Evolutionary conservation across 2,329 filamentous ascomycete species (phyloP).

Genomic region (Trichoderma atroviride): DNA sequence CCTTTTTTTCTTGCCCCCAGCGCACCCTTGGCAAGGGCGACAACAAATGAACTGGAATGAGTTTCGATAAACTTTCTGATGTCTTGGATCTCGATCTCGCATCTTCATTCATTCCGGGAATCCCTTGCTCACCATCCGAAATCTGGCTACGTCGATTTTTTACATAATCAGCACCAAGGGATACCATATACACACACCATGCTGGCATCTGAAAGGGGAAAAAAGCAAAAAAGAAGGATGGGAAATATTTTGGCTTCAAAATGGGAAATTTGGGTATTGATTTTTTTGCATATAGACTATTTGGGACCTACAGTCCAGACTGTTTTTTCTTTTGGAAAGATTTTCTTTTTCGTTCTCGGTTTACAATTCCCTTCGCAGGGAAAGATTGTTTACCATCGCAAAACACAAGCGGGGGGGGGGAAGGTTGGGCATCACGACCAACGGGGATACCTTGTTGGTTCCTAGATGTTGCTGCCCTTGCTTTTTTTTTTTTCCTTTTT

Average conservation of each 20-base stretch:
- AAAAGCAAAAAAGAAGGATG: conserved; percentile 12
- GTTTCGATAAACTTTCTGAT: conserved; percentile 5
- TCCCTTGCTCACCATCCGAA: conserved; percentile 3
- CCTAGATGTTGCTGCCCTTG: background rate
- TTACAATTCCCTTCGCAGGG: conserved; percentile 24
- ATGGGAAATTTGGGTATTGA: background rate
- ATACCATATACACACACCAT: conserved; percentile 23
- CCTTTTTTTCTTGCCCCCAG: conserved; percentile 11
- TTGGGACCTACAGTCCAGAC: conserved; percentile 25
- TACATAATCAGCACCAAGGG: conserved; percentile 23
- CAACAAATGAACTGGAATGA: conserved; percentile 10
- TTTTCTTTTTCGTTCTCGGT: conserved; percentile 28
- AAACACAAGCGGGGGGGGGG: background rate
- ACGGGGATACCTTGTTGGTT: conserved; percentile 19
- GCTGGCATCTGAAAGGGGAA: conserved; percentile 27
- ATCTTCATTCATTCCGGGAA: conserved; percentile 21
- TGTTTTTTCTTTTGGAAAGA: background rate
- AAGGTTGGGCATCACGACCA: conserved; percentile 1
- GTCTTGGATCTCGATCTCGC: conserved; percentile 22
- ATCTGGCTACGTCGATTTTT: conserved; percentile 8
- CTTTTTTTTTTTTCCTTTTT: conserved; percentile 7
- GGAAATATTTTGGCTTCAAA: conserved; percentile 9
- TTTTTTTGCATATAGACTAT: conserved; percentile 29
- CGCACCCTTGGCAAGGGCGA: conserved; percentile 24
- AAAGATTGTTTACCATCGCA: background rate